phyloP scores from a whole-genome alignment of 768 basidiomycete genomes.

The Leccinellum rugosiceps region DNA sequence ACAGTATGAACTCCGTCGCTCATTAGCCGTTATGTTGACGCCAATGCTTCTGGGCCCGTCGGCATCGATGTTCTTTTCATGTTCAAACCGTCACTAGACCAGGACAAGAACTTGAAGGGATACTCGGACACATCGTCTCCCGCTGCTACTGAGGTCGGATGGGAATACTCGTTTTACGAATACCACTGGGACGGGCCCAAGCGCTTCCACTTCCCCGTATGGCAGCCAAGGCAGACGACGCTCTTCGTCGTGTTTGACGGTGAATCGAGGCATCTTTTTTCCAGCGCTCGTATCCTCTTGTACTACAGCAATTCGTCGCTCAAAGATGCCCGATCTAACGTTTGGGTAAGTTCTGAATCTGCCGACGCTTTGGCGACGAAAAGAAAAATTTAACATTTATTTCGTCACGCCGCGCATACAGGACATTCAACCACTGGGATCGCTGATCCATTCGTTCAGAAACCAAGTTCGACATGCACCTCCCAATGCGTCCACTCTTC shows the following conservation, averaged over 20 bases:
- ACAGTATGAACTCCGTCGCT: not conserved
- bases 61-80: not conserved
- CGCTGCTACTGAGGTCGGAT: not conserved
- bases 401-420: not conserved
- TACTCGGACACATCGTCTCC: not conserved
- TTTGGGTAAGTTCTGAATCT: slow-evolving; percentile 23
- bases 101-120: not conserved
- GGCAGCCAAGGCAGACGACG: slow-evolving; percentile 25
- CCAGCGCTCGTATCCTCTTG: slow-evolving; percentile 18
- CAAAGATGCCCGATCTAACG: slow-evolving; percentile 10
- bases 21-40: not conserved
- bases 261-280: slow-evolving; percentile 20
- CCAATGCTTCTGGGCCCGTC: not conserved
- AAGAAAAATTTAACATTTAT: not conserved
- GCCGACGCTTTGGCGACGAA: not conserved
- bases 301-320: slow-evolving; percentile 9
- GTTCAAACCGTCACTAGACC: not conserved
- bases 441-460: slow-evolving; percentile 9
- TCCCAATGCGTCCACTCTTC: slow-evolving; percentile 15
- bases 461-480: not conserved
- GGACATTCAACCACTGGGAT: slow-evolving; percentile 19
- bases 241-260: slow-evolving; percentile 22
- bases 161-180: slow-evolving; percentile 15
- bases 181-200: slow-evolving; percentile 24
- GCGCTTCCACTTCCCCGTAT: slow-evolving; percentile 17